Conservation (phyloP, 1,139 yeast species). For the Taphrina populina region DNA sequence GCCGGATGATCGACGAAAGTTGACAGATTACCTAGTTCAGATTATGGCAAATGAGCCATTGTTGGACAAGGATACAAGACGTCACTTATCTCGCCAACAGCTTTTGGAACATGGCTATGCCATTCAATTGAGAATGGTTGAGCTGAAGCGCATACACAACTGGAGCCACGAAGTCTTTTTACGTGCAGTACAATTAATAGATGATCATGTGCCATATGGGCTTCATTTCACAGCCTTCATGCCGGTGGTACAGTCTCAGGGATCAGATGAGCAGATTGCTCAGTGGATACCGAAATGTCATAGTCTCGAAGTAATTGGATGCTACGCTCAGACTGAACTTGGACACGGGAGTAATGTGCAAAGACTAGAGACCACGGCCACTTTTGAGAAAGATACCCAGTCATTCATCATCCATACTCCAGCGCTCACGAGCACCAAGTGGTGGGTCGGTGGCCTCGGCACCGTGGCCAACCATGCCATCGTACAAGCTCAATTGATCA, state of each 20-base stretch:
- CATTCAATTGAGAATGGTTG: constrained; percentile 21
- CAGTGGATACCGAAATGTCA: constrained; percentile 15
- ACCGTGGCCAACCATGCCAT: constrained; percentile 85
- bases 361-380: constrained; percentile 84
- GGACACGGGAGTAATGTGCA: constrained; percentile 96
- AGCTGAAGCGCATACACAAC: constrained; percentile 8
- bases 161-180: constrained; percentile 22
- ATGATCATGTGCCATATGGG: constrained; percentile 29
- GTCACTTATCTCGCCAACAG: constrained; percentile 21
- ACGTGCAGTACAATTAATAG: constrained; percentile 9
- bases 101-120: constrained; percentile 25
- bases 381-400: constrained; percentile 63
- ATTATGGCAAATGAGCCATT: constrained; percentile 18
- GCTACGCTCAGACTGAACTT: constrained; percentile 92
- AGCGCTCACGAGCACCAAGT: constrained; percentile 84
- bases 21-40: constrained; percentile 10
- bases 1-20: constrained; percentile 15
- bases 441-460: constrained; percentile 99
- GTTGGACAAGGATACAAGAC: constrained; percentile 20
- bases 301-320: constrained; percentile 51
- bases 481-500: constrained; percentile 76
- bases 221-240: constrained; percentile 25
- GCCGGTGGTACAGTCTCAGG: constrained; percentile 24
- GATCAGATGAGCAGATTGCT: constrained; percentile 26
- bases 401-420: constrained; percentile 80